These are phyloP conservation scores for Clitocybe nebularis DNA, from an alignment of 1,284 basidiomycete genomes.

Conservation along the genomic window DNA sequence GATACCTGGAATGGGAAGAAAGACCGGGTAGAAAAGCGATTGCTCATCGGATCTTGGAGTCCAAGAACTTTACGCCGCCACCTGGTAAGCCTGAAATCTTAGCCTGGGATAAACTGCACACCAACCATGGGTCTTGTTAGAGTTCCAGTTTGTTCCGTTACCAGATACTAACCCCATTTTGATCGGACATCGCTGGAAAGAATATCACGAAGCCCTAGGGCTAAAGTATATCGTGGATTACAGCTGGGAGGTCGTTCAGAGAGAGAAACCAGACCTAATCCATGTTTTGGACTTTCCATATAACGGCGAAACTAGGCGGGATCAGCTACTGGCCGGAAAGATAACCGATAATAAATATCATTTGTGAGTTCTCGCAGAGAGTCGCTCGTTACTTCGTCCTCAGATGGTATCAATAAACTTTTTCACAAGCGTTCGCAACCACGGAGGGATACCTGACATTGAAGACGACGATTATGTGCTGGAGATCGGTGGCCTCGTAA, in stretches of 20 bases:
- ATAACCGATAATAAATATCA: slow-evolving; percentile 45
- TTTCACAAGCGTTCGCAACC: slow-evolving; percentile 38
- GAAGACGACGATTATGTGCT: slow-evolving; percentile 40
- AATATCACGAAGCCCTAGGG: slow-evolving; percentile 50
- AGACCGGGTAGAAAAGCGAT: slow-evolving; percentile 40
- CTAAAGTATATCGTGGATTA: slow-evolving; percentile 42
- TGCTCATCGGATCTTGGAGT: slow-evolving; percentile 36
- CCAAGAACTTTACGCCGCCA: slow-evolving; percentile 37
- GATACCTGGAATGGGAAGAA: slow-evolving; percentile 49
- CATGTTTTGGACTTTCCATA: slow-evolving; percentile 53
- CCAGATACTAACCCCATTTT: slow-evolving; percentile 51
- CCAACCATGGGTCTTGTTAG: slow-evolving; percentile 21
- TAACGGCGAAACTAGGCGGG: slow-evolving; percentile 45
- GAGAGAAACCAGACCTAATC: slow-evolving; percentile 51
- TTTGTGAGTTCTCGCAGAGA: slow-evolving; percentile 33
- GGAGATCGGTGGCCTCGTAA: slow-evolving; percentile 48
- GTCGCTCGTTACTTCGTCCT: not conserved
- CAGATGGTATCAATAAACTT: not conserved
- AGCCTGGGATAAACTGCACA: not conserved
- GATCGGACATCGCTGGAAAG: slow-evolving; percentile 50
- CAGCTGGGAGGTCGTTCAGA: slow-evolving; percentile 51
- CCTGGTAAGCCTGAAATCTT: slow-evolving; percentile 29
- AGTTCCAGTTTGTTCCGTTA: slow-evolving; percentile 48
- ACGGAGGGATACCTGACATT: slow-evolving; percentile 45
- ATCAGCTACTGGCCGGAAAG: slow-evolving; percentile 40